Evolutionary conservation across 495 filamentous ascomycete species (phyloP).

Genomic region (Penicillium simplicissimum): DNA sequence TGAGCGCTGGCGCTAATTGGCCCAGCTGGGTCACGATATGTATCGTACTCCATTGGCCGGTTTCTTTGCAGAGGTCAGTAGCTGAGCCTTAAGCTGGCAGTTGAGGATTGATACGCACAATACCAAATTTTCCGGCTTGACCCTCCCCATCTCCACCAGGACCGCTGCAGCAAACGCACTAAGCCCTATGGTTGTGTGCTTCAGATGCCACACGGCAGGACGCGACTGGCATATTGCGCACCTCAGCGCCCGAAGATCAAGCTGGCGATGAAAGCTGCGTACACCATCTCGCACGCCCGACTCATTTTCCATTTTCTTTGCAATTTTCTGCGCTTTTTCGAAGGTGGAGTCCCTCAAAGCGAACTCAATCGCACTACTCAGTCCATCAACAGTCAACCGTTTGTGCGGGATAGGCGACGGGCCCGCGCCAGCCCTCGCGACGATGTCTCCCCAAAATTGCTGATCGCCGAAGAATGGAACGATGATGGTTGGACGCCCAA

Average conservation of each 20-base stretch:
- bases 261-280: constrained; percentile 66
- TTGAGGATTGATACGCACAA: constrained; percentile 49
- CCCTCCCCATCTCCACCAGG: constrained; percentile 58
- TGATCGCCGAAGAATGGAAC: constrained; percentile 88
- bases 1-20: constrained; percentile 71
- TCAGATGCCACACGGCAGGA: constrained; percentile 70
- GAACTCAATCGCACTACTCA: constrained; percentile 62
- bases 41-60: constrained; percentile 67
- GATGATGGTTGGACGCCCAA: constrained; percentile 70
- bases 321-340: constrained; percentile 58
- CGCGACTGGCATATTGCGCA: constrained; percentile 65
- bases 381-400: constrained; percentile 59
- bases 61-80: constrained; percentile 44
- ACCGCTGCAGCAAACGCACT: constrained; percentile 70
- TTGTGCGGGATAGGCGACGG: constrained; percentile 71
- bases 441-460: constrained; percentile 80
- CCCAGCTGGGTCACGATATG: constrained; percentile 69
- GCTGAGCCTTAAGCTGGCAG: not conserved
- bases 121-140: constrained; percentile 66
- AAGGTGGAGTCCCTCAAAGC: constrained; percentile 58
- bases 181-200: constrained; percentile 59
- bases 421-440: constrained; percentile 70
- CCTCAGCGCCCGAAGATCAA: constrained; percentile 59
- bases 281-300: constrained; percentile 63
- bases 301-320: constrained; percentile 62